Evolutionary conservation across 768 basidiomycete species (phyloP).

Genomic region (Piloderma croceum): DNA sequence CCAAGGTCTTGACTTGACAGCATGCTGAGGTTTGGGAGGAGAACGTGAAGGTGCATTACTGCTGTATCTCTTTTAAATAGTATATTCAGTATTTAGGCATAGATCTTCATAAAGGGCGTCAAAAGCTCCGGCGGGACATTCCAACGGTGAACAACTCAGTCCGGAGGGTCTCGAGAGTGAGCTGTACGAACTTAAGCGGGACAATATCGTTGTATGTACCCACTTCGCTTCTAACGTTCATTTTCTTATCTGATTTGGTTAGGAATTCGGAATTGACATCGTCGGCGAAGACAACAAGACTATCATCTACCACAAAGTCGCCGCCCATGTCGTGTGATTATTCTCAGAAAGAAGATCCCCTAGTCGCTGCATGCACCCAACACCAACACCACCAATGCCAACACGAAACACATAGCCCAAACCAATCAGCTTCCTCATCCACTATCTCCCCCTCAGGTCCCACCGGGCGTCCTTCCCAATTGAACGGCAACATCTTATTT

Average conservation of each 20-base stretch:
- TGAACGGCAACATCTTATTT: neutral
- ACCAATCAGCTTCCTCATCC: neutral
- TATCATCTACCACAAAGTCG: slow-evolving; percentile 66
- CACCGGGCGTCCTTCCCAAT: neutral
- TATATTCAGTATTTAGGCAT: slow-evolving; percentile 31
- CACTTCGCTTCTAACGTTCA: neutral
- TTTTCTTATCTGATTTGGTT: neutral
- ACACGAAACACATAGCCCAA: neutral
- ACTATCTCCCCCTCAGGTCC: neutral
- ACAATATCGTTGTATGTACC: slow-evolving; percentile 53
- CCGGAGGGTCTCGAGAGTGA: slow-evolving; percentile 54
- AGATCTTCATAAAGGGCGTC: slow-evolving; percentile 66
- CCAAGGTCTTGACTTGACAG: slow-evolving; percentile 56
- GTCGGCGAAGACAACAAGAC: slow-evolving; percentile 64
- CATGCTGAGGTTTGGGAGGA: slow-evolving; percentile 69
- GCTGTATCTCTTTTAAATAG: neutral
- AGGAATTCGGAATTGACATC: slow-evolving; percentile 74
- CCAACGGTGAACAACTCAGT: slow-evolving; percentile 58
- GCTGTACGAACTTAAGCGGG: slow-evolving; percentile 56
- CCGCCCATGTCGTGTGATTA: slow-evolving; percentile 55
- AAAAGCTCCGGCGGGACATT: slow-evolving; percentile 71
- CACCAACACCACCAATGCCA: slow-evolving; percentile 19
- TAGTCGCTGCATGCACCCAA: slow-evolving; percentile 32
- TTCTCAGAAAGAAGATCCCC: slow-evolving; percentile 51
- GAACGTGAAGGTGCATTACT: slow-evolving; percentile 42